phyloP scores from a whole-genome alignment of 148 eudicot genomes.

The Polygonum maritimum region DNA sequence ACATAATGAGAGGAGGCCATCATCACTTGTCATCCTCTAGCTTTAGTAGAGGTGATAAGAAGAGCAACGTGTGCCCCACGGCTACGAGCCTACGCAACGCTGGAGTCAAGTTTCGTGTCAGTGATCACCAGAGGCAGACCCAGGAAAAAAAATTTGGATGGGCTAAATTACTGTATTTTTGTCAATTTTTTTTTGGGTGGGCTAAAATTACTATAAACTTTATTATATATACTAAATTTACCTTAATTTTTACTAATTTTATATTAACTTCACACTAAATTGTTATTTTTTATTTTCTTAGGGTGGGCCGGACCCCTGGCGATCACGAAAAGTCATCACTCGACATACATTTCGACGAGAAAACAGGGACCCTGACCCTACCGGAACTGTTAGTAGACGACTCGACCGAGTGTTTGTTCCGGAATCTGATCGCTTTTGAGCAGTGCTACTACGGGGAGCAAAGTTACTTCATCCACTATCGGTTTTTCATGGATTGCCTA shows the following conservation, averaged over 20 bases:
- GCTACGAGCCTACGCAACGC: constrained; percentile 21
- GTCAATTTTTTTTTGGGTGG: too few relatives aligned
- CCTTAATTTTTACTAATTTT: too few relatives aligned
- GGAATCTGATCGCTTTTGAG: constrained; percentile 36
- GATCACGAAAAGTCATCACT: background rate
- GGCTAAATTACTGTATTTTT: too few relatives aligned
- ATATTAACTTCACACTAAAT: too few relatives aligned
- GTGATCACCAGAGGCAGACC: background rate
- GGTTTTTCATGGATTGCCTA: constrained; percentile 23
- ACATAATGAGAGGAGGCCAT: too few relatives aligned
- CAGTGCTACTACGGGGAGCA: constrained; percentile 13
- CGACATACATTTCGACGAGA: constrained; percentile 12
- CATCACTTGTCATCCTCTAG: too few relatives aligned
- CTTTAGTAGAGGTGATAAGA: background rate
- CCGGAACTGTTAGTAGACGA: constrained; percentile 17
- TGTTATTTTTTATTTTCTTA: too few relatives aligned
- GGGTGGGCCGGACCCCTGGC: too few relatives aligned
- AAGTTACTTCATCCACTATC: constrained; percentile 28
- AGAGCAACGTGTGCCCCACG: background rate
- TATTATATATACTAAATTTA: too few relatives aligned
- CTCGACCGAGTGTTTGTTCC: constrained; percentile 13
- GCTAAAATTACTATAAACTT: too few relatives aligned
- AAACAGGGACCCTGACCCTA: constrained; percentile 24
- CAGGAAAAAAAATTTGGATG: too few relatives aligned
- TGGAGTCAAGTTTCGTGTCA: constrained; percentile 17